Conservation (phyloP, 352 stramenopile species). For the Pythium monospermum region DNA sequence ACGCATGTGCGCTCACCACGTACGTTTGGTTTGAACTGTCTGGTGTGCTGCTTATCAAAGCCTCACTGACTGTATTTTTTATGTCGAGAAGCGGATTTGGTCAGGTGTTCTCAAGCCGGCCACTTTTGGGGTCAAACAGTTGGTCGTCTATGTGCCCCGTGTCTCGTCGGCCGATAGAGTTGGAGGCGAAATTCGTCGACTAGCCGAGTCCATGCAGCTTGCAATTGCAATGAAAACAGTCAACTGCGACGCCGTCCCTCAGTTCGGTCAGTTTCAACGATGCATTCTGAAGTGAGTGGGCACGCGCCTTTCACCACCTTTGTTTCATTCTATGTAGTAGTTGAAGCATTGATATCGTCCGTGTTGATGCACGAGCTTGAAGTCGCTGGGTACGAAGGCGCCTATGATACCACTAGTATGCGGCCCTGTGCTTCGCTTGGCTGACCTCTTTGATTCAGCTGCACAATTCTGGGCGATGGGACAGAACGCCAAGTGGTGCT, state of each 20-base stretch:
- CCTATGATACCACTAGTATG: constrained; percentile 4
- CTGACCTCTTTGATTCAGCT: constrained; percentile 4
- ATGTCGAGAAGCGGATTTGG: constrained; percentile 14
- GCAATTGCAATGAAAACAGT: constrained; percentile 5
- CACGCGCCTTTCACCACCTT: not conserved
- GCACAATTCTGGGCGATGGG: constrained; percentile 14
- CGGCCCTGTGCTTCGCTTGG: not conserved
- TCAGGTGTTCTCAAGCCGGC: constrained; percentile 13
- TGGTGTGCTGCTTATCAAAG: not conserved
- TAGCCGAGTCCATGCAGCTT: constrained; percentile 7
- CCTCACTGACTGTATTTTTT: not conserved
- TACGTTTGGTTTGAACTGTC: not conserved
- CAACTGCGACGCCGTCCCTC: constrained; percentile 12
- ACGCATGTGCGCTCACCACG: constrained; percentile 23
- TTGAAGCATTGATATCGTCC: constrained; percentile 22
- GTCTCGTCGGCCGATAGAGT: constrained; percentile 8
- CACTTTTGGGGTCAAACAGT: constrained; percentile 10
- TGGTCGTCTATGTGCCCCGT: constrained; percentile 21
- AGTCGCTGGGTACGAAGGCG: constrained; percentile 20
- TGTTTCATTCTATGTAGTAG: constrained; percentile 8
- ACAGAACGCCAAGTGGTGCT: constrained; percentile 21
- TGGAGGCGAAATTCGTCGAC: constrained; percentile 2
- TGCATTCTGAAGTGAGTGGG: not conserved
- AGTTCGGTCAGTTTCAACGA: constrained; percentile 6
- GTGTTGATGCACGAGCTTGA: constrained; percentile 25